Conservation (phyloP, 164 flowering plant genomes). For the Vitis labrusca region DNA sequence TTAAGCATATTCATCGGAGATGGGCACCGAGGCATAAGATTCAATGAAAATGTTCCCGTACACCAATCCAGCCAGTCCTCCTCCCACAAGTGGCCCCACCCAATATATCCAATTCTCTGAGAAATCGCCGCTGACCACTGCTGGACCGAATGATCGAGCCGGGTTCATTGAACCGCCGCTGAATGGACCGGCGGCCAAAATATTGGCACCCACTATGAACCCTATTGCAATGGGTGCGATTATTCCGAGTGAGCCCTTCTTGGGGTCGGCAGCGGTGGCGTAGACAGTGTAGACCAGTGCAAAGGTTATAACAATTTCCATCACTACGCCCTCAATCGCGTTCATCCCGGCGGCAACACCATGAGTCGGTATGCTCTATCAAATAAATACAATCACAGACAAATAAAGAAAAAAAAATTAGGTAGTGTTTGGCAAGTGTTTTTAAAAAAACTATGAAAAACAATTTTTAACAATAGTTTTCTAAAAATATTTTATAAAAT, state of each 20-base stretch:
- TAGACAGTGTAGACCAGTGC: slow-evolving; percentile 74
- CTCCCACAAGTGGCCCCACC: slow-evolving; percentile 77
- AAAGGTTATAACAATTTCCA: slow-evolving; percentile 66
- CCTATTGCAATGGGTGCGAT: slow-evolving; percentile 78
- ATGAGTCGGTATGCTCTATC: slow-evolving; percentile 52
- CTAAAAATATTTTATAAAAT: too few species aligned
- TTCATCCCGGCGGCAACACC: slow-evolving; percentile 45
- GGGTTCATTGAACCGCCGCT: slow-evolving; percentile 83
- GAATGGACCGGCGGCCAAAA: slow-evolving; percentile 72
- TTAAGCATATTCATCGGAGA: slow-evolving; percentile 33
- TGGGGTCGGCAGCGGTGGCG: slow-evolving; percentile 76
- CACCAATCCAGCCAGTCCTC: slow-evolving; percentile 63
- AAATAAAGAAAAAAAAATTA: too few species aligned
- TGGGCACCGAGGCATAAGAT: slow-evolving; percentile 41
- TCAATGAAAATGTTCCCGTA: slow-evolving; percentile 66
- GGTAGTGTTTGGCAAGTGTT: too few species aligned
- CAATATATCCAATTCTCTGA: slow-evolving; percentile 65
- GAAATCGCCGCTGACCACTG: slow-evolving; percentile 56
- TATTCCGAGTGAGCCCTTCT: slow-evolving; percentile 59
- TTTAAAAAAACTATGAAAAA: too few species aligned
- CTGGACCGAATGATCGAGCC: slow-evolving; percentile 75
- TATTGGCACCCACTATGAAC: slow-evolving; percentile 77
- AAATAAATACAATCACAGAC: neutral
- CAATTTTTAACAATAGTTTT: too few species aligned
- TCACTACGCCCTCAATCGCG: slow-evolving; percentile 40